Evolutionary conservation across 73 alveolate genomes (phyloP).

Genomic region (Paramecium octaurelia): DNA sequence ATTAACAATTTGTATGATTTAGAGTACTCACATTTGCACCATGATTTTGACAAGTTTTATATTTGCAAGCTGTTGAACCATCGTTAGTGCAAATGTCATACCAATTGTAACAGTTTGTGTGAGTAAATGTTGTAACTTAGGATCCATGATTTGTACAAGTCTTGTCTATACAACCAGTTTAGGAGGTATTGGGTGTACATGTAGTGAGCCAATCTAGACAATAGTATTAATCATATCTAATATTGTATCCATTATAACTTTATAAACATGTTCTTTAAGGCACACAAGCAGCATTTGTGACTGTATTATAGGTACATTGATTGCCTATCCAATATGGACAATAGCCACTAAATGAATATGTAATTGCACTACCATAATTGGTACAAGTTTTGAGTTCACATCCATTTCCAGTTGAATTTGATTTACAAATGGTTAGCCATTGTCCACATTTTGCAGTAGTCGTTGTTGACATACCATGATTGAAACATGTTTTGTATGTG

Average conservation of each 20-base stretch:
- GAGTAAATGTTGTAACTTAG: background rate
- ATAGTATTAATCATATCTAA: background rate
- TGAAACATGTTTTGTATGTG: background rate
- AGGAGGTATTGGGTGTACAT: background rate
- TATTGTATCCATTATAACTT: background rate
- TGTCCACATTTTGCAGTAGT: background rate
- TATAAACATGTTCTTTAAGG: background rate
- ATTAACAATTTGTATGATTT: background rate
- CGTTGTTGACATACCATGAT: background rate
- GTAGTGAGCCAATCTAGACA: background rate
- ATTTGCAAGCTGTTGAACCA: background rate
- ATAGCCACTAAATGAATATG: background rate
- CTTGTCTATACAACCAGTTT: background rate
- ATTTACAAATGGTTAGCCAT: background rate
- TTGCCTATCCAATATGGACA: background rate
- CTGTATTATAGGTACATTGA: background rate
- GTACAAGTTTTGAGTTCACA: background rate
- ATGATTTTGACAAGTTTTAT: background rate
- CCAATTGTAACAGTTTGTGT: background rate
- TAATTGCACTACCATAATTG: background rate
- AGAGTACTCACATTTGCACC: background rate
- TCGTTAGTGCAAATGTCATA: background rate
- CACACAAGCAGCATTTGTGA: background rate
- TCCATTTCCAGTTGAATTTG: background rate
- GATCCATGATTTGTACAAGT: constrained; percentile 44